phyloP scores from a whole-genome alignment of 2,329 filamentous ascomycete genomes.

The Gyromitra esculenta region DNA sequence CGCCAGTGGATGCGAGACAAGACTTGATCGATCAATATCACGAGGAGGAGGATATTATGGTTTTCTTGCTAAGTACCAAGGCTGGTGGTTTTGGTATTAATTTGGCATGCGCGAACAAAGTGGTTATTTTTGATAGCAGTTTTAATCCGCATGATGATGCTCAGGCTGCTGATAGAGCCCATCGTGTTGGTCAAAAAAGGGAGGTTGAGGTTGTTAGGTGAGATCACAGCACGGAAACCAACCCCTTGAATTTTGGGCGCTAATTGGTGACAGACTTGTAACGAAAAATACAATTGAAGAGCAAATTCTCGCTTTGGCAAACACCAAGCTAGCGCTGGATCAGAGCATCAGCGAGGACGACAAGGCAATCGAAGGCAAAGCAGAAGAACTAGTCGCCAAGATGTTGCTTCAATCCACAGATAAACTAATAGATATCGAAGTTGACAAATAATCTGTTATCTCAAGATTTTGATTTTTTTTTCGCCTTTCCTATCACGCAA shows the following conservation, averaged over 20 bases:
- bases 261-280: constrained; percentile 69
- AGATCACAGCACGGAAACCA: neutral
- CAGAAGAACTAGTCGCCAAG: constrained; percentile 64
- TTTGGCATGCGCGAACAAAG: constrained; percentile 93
- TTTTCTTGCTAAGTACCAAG: constrained; percentile 92
- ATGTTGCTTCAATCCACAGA: constrained; percentile 60
- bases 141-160: constrained; percentile 98
- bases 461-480: neutral
- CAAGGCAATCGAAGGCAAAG: constrained; percentile 64
- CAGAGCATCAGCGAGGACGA: constrained; percentile 73
- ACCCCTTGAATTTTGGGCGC: neutral
- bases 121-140: constrained; percentile 95
- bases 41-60: constrained; percentile 77
- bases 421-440: constrained; percentile 30
- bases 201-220: constrained; percentile 82
- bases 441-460: constrained; percentile 28
- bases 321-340: constrained; percentile 92
- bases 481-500: neutral
- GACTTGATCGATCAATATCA: constrained; percentile 89
- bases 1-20: constrained; percentile 83
- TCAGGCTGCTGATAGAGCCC: constrained; percentile 97
- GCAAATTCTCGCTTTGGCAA: constrained; percentile 87
- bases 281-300: constrained; percentile 87
- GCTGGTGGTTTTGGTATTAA: constrained; percentile 98
- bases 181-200: constrained; percentile 89